phyloP scores from a whole-genome alignment of 2,329 filamentous ascomycete species.

The Aspergillus brunneoviolaceus region DNA sequence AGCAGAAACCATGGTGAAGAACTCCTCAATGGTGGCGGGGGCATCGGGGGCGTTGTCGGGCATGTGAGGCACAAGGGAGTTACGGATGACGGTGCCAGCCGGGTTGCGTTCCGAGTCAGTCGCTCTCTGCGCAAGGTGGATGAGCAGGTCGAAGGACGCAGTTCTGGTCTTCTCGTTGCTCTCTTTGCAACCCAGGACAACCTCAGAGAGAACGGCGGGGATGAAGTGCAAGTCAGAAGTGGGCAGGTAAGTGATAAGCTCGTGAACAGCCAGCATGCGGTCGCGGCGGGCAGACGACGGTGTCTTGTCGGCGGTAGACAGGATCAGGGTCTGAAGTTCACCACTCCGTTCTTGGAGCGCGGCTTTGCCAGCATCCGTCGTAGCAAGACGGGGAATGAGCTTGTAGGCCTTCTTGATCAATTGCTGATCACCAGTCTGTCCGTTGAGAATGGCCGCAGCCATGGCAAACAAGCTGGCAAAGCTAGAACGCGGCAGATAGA shows the following conservation, averaged over 20 bases:
- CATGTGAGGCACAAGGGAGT: slow-evolving; percentile 86
- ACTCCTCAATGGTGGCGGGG: slow-evolving; percentile 84
- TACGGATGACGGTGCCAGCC: slow-evolving; percentile 72
- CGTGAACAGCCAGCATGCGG: slow-evolving; percentile 76
- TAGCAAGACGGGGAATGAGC: slow-evolving; percentile 84
- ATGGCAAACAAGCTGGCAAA: slow-evolving; percentile 85
- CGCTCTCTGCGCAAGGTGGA: slow-evolving; percentile 84
- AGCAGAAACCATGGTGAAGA: slow-evolving; percentile 96
- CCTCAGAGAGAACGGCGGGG: slow-evolving; percentile 84
- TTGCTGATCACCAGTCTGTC: slow-evolving; percentile 69
- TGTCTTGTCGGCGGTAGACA: slow-evolving; percentile 78
- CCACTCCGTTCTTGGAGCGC: slow-evolving; percentile 72
- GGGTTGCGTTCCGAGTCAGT: slow-evolving; percentile 57
- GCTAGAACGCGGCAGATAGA: slow-evolving; percentile 84
- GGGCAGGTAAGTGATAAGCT: slow-evolving; percentile 77
- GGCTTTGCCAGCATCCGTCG: slow-evolving; percentile 72
- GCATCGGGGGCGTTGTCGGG: slow-evolving; percentile 73
- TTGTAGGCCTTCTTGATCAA: slow-evolving; percentile 99
- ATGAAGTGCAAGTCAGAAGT: slow-evolving; percentile 85
- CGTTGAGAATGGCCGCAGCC: slow-evolving; percentile 76
- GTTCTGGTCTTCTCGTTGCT: slow-evolving; percentile 93
- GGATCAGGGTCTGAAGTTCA: slow-evolving; percentile 79
- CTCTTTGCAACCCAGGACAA: slow-evolving; percentile 95
- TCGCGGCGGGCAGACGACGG: slow-evolving; percentile 84
- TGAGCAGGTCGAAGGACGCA: slow-evolving; percentile 83